Base-by-base conservation (phyloP, 176 grass and related monocot species). In the Aechmea fasciata region DNA sequence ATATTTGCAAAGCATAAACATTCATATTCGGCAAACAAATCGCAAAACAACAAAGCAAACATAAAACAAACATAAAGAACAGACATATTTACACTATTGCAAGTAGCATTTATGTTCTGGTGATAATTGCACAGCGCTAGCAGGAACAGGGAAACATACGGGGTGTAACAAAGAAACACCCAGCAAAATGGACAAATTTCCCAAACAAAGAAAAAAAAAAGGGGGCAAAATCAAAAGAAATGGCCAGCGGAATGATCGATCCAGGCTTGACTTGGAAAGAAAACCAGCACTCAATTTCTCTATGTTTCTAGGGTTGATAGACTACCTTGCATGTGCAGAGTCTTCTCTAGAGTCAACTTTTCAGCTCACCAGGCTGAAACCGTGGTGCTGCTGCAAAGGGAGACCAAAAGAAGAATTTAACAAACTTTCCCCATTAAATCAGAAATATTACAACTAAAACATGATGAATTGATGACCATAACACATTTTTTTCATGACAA, bases 81-180 rank as follows among this genome's bases (percentile, higher is more conserved):
- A 22, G 20, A 18, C 51, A 75, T 67, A 75, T 67, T 75, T 75
- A 75, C 73, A 67, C 15, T 75, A 13, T 66, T 48, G 47, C n/a
- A 75, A 66, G 55, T 12, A 67, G 14, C 73, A 75, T 75, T 51
- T 63, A 75, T 75, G 53, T 65, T 47, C 49, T 20, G 25, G 17
- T 54, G 11, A 55, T 55, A 12, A 10, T 49, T 15, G 17, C 20
- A 15, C 33, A 74, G 41, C 3, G 67, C 73, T 67, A 55, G 23
- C 13, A 15, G 51, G 50, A 19, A 13, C 11, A 52, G 20, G 28
- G 8, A 67, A 75, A 14, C 49, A 67, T 66, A 51, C 5, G 15
- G 50, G 24, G 52, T 22, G 9, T 53, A 23, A 49, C 1, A 47
- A 53, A 26, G n/a, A 75, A 53, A 14, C 50, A 75, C 49, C 13